A percentile compares a stretch with the other conserved stretches of the same genome.
Conservation (phyloP, 495 filamentous ascomycete species). For the Achaetomiella virescens region DNA sequence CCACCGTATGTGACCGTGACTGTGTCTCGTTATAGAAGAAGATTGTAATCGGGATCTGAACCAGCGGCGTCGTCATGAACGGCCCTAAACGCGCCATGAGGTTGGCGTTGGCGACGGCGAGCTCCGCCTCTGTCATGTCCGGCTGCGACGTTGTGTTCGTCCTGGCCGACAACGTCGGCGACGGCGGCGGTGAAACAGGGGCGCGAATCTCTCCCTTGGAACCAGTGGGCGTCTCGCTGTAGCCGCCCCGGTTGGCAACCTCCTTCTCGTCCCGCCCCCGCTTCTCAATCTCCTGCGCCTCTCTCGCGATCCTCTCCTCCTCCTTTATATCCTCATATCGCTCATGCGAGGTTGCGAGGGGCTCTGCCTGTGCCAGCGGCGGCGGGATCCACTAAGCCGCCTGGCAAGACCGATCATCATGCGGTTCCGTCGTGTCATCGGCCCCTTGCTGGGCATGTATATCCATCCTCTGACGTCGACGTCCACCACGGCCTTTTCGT, state of each 20-base stretch:
- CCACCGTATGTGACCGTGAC: slow-evolving; percentile 71
- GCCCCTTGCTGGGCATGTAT: slow-evolving; percentile 75
- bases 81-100: slow-evolving; percentile 81
- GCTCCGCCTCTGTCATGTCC: slow-evolving; percentile 60
- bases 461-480: slow-evolving; percentile 95
- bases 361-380: slow-evolving; percentile 33
- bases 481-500: slow-evolving; percentile 77
- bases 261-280: slow-evolving; percentile 65
- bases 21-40: slow-evolving; percentile 84
- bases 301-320: slow-evolving; percentile 58
- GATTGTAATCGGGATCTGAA: slow-evolving; percentile 67
- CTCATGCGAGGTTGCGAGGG: slow-evolving; percentile 24
- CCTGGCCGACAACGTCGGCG: slow-evolving; percentile 28
- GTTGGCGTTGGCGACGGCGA: slow-evolving; percentile 73
- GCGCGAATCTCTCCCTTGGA: slow-evolving; percentile 19
- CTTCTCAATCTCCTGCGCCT: slow-evolving; percentile 67
- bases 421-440: slow-evolving; percentile 82
- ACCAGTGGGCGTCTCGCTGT: slow-evolving; percentile 38
- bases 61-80: slow-evolving; percentile 77
- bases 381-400: slow-evolving; percentile 74
- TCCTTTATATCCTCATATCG: slow-evolving; percentile 41
- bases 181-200: slow-evolving; percentile 26
- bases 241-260: slow-evolving; percentile 58
- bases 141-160: slow-evolving; percentile 46
- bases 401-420: slow-evolving; percentile 77